These are phyloP conservation scores for Phlebiopsis gigantea DNA, from an alignment of 768 basidiomycete species.

Conservation along the genomic window DNA sequence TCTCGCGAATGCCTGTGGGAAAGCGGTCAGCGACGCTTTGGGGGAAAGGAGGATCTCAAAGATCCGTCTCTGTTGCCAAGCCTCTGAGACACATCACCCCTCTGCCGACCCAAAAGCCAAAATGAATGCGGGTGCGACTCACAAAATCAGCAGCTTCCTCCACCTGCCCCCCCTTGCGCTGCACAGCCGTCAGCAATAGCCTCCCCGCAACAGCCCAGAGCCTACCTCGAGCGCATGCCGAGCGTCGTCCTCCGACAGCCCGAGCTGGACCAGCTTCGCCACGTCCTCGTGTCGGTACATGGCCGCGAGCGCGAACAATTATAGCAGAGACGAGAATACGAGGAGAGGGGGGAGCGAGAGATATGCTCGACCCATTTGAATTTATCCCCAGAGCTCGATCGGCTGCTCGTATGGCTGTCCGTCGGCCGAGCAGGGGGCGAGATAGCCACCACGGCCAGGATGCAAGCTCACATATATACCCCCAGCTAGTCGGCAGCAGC, in stretches of 20 bases:
- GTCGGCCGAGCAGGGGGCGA: too few relatives aligned
- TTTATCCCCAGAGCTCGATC: too few relatives aligned
- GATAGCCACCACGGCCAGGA: too few relatives aligned
- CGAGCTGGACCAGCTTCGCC: constrained; percentile 9
- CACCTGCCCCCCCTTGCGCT: constrained; percentile 12
- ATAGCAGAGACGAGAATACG: neutral
- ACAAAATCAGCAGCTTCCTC: constrained; percentile 14
- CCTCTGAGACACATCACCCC: neutral
- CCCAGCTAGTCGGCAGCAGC: too few relatives aligned
- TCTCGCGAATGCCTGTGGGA: constrained; percentile 19
- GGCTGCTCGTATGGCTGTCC: too few relatives aligned
- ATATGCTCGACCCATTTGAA: too few relatives aligned
- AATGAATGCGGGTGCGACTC: constrained; percentile 3
- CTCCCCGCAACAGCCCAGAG: neutral
- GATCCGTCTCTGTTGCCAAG: constrained; percentile 13
- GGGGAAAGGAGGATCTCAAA: constrained; percentile 1
- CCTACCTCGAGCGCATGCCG: constrained; percentile 16
- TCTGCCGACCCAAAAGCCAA: neutral
- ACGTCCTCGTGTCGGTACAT: constrained; percentile 8
- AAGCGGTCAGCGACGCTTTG: neutral
- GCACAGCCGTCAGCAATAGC: constrained; percentile 5
- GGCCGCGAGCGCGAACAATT: neutral
- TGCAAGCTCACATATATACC: too few relatives aligned
- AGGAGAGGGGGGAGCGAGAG: neutral
- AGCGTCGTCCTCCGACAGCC: constrained; percentile 9